Conservation (phyloP, 768 basidiomycete genomes). For the Suillus subluteus region DNA sequence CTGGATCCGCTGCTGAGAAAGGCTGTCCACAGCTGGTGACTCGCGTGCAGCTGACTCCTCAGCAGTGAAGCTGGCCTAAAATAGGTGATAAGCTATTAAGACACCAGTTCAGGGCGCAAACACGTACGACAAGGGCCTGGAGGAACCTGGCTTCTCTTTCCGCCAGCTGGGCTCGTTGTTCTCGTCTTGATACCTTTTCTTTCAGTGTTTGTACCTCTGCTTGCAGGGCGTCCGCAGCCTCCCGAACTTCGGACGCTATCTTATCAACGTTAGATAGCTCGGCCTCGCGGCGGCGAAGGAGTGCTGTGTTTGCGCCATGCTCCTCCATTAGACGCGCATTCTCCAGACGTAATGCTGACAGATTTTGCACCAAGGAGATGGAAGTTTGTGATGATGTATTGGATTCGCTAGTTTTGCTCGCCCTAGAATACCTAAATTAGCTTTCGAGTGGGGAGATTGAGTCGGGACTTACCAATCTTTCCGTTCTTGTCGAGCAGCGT, state of each 20-base stretch:
- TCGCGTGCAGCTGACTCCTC: conserved; percentile 49
- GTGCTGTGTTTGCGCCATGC: conserved; percentile 58
- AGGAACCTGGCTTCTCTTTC: conserved; percentile 72
- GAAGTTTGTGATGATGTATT: conserved; percentile 49
- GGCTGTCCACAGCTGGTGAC: conserved; percentile 29
- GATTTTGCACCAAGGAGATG: conserved; percentile 56
- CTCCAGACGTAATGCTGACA: conserved; percentile 61
- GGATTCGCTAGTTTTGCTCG: conserved; percentile 36
- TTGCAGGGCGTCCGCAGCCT: conserved; percentile 37
- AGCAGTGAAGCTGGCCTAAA: conserved; percentile 63
- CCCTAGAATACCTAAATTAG: conserved; percentile 34
- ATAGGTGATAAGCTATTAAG: not conserved
- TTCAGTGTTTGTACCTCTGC: conserved; percentile 42
- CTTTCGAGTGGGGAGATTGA: conserved; percentile 5
- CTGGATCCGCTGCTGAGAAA: conserved; percentile 47
- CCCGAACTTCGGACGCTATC: conserved; percentile 40
- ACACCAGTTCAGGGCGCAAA: not conserved
- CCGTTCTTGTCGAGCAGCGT: conserved; percentile 57
- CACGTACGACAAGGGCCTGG: conserved; percentile 67
- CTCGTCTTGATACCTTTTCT: conserved; percentile 41
- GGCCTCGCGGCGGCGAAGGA: conserved; percentile 55
- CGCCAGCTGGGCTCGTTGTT: conserved; percentile 43
- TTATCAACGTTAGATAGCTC: conserved; percentile 48
- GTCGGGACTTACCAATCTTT: conserved; percentile 54
- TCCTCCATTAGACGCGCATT: conserved; percentile 71